Evolutionary conservation across 805 yeast species (phyloP), one percentile per base, ranked within the genome.

Genomic region (Candida krabiensis): DNA sequence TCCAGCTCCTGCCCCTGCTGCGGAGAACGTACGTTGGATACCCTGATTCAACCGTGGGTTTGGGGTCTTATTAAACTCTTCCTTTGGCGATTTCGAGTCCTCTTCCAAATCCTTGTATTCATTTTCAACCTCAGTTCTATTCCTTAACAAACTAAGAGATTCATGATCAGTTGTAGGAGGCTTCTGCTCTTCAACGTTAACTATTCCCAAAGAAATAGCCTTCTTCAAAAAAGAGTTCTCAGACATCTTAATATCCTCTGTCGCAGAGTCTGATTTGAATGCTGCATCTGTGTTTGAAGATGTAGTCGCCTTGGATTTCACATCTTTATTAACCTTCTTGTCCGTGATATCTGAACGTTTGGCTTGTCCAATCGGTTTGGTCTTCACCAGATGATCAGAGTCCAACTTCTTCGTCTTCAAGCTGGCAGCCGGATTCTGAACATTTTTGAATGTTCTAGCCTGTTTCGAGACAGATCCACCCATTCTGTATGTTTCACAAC

Each of bases 401-500:
- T 28, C 27, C 23, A 39, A n/a, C 19, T 39, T 39, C 27, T 46
- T 47, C 16, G 30, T 15, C n/a, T 52, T 44, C 30, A 49, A 34
- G 12, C 30, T 32, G 16, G 30, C 39, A 9, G 40, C 38, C 8
- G 43, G 22, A 18, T 23, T 41, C 19, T 35, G 42, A n/a, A 33
- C 28, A 30, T 21, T 23, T 28, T 35, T 32, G 37, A 38, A 33
- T 17, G 39, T 33, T 28, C 60, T 42, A 7, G 46, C 39, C 16
- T 40, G 40, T 31, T 52, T 55, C 1, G 61, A 56, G 4, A 53
- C 40, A 4, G 52, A 33, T 21, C 45, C 51, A 7, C 60, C 61
- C 61, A 57, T 56, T 12, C n/a, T 31, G 5, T 21, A 8, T 21
- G 11, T 21, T 21, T 7, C 24, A 8, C 24, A 8, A 11, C 11